Conservation (phyloP, 2,329 filamentous ascomycete genomes). For the Arthrobotrys musiformis region DNA sequence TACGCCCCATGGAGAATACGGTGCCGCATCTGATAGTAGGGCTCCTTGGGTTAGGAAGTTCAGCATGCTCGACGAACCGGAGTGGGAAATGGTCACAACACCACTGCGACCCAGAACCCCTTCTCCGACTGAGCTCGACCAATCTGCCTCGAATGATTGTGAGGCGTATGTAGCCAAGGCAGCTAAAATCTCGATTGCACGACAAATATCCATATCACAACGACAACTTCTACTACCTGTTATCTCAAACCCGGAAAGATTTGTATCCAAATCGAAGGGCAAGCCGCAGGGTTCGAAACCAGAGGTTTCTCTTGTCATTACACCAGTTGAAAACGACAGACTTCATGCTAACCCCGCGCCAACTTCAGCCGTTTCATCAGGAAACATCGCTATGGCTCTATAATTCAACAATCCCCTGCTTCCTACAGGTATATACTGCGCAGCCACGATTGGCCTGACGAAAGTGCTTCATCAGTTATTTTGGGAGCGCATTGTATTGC, state of each 20-base stretch:
- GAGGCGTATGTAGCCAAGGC: conserved; percentile 67
- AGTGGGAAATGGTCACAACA: conserved; percentile 56
- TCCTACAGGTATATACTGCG: neutral
- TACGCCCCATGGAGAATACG: conserved; percentile 10
- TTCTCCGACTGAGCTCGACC: conserved; percentile 61
- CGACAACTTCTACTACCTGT: conserved; percentile 70
- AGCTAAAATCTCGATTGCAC: conserved; percentile 74
- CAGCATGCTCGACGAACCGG: conserved; percentile 49
- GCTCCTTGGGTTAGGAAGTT: conserved; percentile 52
- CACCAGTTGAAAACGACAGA: conserved; percentile 17
- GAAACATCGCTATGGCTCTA: conserved; percentile 44
- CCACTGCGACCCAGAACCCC: conserved; percentile 55
- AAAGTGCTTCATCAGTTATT: conserved; percentile 21
- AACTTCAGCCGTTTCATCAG: conserved; percentile 28
- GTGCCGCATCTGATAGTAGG: conserved; percentile 1
- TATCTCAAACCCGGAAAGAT: conserved; percentile 57
- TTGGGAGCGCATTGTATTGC: neutral
- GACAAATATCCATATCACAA: conserved; percentile 76
- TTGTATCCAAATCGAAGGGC: conserved; percentile 51
- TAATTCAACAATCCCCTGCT: neutral
- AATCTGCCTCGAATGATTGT: conserved; percentile 63
- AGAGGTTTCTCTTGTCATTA: conserved; percentile 23
- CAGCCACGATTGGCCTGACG: conserved; percentile 1
- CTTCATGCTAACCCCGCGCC: conserved; percentile 3
- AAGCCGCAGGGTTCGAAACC: conserved; percentile 28